Evolutionary conservation across 2,329 filamentous ascomycete species (phyloP).

Genomic region (Zalaria sp.): DNA sequence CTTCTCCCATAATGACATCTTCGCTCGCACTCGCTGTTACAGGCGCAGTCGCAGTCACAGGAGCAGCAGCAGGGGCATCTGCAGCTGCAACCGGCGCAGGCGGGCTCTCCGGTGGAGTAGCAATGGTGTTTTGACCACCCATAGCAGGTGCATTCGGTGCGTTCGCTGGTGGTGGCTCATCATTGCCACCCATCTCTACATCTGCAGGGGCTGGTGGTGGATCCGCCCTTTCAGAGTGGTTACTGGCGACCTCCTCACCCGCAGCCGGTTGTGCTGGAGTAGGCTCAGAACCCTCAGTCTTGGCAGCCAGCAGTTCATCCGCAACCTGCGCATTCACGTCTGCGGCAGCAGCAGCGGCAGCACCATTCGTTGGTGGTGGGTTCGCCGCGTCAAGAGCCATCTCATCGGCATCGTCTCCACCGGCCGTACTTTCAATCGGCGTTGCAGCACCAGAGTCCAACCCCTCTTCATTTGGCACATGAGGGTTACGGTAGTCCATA

Average conservation of each 20-base stretch:
- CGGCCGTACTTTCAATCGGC: conserved; percentile 1
- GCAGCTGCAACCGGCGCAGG: neutral
- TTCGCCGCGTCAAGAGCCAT: conserved; percentile 12
- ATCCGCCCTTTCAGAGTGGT: conserved; percentile 1
- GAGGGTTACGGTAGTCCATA: conserved; percentile 45
- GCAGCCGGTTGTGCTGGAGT: conserved; percentile 1
- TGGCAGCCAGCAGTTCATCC: conserved; percentile 12
- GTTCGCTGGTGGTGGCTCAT: neutral
- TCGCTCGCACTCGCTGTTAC: neutral
- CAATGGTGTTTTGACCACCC: neutral
- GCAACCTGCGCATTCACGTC: conserved; percentile 11
- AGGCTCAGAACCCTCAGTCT: conserved; percentile 8
- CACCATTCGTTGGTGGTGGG: conserved; percentile 2
- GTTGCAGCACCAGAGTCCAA: conserved; percentile 2
- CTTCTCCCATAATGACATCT: neutral
- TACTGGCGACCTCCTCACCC: conserved; percentile 5
- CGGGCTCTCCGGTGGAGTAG: neutral
- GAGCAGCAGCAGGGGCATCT: neutral
- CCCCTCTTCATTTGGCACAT: conserved; percentile 35
- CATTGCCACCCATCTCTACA: conserved; percentile 5
- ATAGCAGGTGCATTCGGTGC: neutral
- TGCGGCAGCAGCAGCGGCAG: conserved; percentile 6
- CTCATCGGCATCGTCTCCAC: conserved; percentile 4
- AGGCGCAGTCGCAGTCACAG: neutral
- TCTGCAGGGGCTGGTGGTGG: conserved; percentile 3